Evolutionary conservation across 768 basidiomycete species (phyloP), one percentile per base, ranked within the genome.

Genomic region (Baorangia bicolor): DNA sequence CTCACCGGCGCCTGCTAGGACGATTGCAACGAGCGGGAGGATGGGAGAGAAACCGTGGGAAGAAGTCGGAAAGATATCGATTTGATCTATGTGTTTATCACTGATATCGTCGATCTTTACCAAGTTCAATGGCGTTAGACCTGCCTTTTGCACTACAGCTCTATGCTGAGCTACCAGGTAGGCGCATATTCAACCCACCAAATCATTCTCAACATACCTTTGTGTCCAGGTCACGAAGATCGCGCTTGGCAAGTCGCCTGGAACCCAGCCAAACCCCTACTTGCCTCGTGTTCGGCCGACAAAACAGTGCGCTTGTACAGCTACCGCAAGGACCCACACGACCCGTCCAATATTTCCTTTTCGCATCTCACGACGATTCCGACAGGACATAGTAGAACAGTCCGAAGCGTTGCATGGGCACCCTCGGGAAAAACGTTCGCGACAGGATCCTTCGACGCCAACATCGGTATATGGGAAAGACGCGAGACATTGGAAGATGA

Each of bases 201-300:
- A 35, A 25, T 30, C 21, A 18, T 31, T 10, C 6, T 20, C 12
- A 6, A 14, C 6, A 28, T 2, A 38, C 11, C 7, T 20, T 45
- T 43, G 35, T 43, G 30, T 43, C 25, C 67, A 80, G 90, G 87
- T 9, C 94, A 97, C 70, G 79, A 85, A 30, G 92, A 94, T 59
- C 82, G 90, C 51, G 91, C 86, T 8, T 98, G 95, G 95, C 77
- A 86, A 51, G 78, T 91, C 28, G 84, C 91, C 6, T 98, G 94
- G 92, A 96, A 96, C 69, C 91, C 93, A 0, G 73, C 77, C 3
- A 84, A 88, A 52, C 83, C 90, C 0, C 66, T 95, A 20, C 75
- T 99, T 14, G 94, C 96, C 0, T 94, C 94, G 6, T 99, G 95
- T 69, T 98, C 96, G 5, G 85, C 90, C 7, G 97, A 99, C 74